Conservation (phyloP, 352 stramenopile genomes). For the Pythium pectinolyticum region DNA sequence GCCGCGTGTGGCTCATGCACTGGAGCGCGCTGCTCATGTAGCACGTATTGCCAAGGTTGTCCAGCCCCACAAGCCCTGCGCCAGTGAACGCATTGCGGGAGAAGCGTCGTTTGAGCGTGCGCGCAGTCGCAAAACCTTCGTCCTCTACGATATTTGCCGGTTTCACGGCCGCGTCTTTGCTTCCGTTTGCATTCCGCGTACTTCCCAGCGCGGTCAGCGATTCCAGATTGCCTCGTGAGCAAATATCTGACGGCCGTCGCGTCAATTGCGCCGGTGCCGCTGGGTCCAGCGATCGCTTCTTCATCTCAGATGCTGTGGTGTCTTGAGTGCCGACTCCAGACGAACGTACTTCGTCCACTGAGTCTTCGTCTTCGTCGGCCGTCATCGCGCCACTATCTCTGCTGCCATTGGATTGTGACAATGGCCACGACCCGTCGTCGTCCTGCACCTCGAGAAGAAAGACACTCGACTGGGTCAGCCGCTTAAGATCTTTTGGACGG, state of each 20-base stretch:
- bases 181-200: constrained; percentile 20
- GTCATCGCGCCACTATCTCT: constrained; percentile 19
- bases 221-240: constrained; percentile 69
- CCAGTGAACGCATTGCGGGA: constrained; percentile 77
- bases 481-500: constrained; percentile 48
- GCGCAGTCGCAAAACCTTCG: constrained; percentile 30
- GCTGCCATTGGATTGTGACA: constrained; percentile 63
- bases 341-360: constrained; percentile 6
- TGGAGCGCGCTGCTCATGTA: constrained; percentile 98
- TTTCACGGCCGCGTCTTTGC: constrained; percentile 12
- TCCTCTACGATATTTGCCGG: constrained; percentile 28
- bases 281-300: constrained; percentile 39
- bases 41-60: constrained; percentile 98
- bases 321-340: background rate
- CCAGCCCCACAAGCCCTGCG: constrained; percentile 85
- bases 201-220: constrained; percentile 42
- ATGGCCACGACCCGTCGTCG: constrained; percentile 80
- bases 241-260: constrained; percentile 74
- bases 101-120: constrained; percentile 62
- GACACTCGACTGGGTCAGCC: constrained; percentile 71
- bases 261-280: constrained; percentile 30
- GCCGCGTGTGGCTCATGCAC: constrained; percentile 95
- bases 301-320: constrained; percentile 6
- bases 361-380: constrained; percentile 27
- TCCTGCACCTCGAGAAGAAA: constrained; percentile 86